A percentile compares a stretch with the other conserved stretches of the same genome.
Evolutionary conservation across 306 rosid species (phyloP).

Genomic region (Astragalus glycyphyllos): DNA sequence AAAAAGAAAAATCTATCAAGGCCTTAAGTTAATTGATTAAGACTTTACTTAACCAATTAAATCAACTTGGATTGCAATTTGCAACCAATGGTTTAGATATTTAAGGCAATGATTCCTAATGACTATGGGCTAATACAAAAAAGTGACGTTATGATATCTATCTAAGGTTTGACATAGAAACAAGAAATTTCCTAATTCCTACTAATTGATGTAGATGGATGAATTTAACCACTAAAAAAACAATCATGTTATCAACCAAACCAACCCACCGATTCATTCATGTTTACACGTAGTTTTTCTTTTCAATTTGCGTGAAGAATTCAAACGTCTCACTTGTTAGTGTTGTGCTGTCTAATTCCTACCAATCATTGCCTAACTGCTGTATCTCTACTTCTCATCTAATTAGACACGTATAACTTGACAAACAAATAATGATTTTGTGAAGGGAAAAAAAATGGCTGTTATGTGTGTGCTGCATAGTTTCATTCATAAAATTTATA

Average conservation of each 20-base stretch:
- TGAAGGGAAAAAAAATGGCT: background rate
- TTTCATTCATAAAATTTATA: no score
- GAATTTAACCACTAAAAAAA: slow-evolving; percentile 14
- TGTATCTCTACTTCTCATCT: background rate
- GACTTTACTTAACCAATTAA: no score
- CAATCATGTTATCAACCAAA: background rate
- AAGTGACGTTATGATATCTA: background rate
- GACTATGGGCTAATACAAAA: no score
- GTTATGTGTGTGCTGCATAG: background rate
- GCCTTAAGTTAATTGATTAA: no score
- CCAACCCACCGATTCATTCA: slow-evolving; percentile 15
- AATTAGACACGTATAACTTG: slow-evolving; percentile 13
- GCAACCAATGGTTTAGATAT: no score
- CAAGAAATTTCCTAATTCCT: background rate
- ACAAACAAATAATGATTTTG: slow-evolving; percentile 3
- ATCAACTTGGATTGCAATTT: no score
- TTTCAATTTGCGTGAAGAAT: slow-evolving; percentile 39
- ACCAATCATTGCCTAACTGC: slow-evolving; percentile 17
- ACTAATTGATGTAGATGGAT: slow-evolving; percentile 8
- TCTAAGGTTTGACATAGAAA: slow-evolving; percentile 12
- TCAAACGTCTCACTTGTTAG: slow-evolving; percentile 22
- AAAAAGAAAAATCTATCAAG: no score
- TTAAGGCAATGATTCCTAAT: no score
- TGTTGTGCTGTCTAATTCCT: slow-evolving; percentile 36
- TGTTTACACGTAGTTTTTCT: slow-evolving; percentile 24